Evolutionary conservation across 2,329 filamentous ascomycete genomes (phyloP).

Genomic region (Moelleriella libera): DNA sequence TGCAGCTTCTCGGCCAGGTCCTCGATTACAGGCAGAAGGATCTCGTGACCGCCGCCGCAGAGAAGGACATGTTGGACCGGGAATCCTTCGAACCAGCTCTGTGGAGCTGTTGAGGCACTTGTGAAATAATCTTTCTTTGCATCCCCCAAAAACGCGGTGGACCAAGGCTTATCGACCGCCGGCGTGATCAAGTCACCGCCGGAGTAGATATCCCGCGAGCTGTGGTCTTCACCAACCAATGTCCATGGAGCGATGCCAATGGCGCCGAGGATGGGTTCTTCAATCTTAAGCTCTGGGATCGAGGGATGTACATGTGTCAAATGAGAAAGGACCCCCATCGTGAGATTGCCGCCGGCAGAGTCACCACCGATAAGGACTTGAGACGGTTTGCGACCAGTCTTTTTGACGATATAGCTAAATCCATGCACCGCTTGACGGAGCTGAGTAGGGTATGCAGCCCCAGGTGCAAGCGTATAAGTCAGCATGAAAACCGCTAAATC

Average conservation of each 20-base stretch:
- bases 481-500: slow-evolving; percentile 8
- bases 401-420: slow-evolving; percentile 7
- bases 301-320: slow-evolving; percentile 8
- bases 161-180: slow-evolving; percentile 5
- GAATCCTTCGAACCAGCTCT: slow-evolving; percentile 8
- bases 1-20: slow-evolving; percentile 7
- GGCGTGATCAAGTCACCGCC: slow-evolving; percentile 9
- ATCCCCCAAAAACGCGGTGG: slow-evolving; percentile 5
- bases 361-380: slow-evolving; percentile 9
- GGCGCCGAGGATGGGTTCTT: slow-evolving; percentile 6
- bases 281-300: slow-evolving; percentile 7
- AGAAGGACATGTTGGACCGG: slow-evolving; percentile 8
- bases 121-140: slow-evolving; percentile 7
- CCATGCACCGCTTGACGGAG: slow-evolving; percentile 9
- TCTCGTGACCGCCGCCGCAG: slow-evolving; percentile 7
- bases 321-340: slow-evolving; percentile 9
- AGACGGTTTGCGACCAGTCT: slow-evolving; percentile 4
- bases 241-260: slow-evolving; percentile 8
- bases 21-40: slow-evolving; percentile 8
- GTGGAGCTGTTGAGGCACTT: slow-evolving; percentile 6
- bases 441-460: slow-evolving; percentile 9
- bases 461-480: slow-evolving; percentile 9
- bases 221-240: slow-evolving; percentile 5
- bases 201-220: slow-evolving; percentile 4
- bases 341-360: slow-evolving; percentile 10